These are phyloP conservation scores for Digitaria exilis DNA, from an alignment of 202 grass and related monocot species.

Conservation along the genomic window DNA sequence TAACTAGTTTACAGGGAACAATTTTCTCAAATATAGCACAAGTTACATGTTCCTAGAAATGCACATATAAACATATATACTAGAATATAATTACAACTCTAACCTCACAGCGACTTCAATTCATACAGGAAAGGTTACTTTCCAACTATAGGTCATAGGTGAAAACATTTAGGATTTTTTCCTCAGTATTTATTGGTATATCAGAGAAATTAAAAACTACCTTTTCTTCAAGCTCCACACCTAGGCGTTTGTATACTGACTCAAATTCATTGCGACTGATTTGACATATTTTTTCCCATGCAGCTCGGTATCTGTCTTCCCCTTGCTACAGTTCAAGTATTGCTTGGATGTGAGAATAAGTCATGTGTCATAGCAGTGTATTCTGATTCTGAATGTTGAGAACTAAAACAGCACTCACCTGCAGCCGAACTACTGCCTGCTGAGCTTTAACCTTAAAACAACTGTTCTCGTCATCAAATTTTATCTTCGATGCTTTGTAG, in stretches of 20 bases:
- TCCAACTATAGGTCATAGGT: neutral
- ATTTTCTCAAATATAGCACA: neutral
- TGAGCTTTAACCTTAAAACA: constrained; percentile 76
- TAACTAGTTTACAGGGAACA: neutral
- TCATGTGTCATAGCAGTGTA: too few species aligned
- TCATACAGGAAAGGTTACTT: neutral
- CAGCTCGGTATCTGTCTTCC: constrained; percentile 68
- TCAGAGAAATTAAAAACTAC: constrained; percentile 32
- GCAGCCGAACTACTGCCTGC: constrained; percentile 71
- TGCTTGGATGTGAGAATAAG: too few species aligned
- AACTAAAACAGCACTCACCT: constrained; percentile 48
- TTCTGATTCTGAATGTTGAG: neutral
- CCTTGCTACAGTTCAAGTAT: constrained; percentile 73
- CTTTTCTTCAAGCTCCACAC: constrained; percentile 78
- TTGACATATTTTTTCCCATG: constrained; percentile 85
- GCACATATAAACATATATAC: neutral
- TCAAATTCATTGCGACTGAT: constrained; percentile 83
- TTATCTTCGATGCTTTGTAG: constrained; percentile 74
- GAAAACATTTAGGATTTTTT: neutral
- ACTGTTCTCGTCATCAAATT: constrained; percentile 65
- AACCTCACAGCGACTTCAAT: neutral
- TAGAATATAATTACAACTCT: neutral
- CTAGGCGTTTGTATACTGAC: constrained; percentile 65
- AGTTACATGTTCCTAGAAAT: neutral
- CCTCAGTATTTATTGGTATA: neutral